Base-by-base conservation (phyloP, 768 basidiomycete genomes). In the Boletus rex-veris region DNA sequence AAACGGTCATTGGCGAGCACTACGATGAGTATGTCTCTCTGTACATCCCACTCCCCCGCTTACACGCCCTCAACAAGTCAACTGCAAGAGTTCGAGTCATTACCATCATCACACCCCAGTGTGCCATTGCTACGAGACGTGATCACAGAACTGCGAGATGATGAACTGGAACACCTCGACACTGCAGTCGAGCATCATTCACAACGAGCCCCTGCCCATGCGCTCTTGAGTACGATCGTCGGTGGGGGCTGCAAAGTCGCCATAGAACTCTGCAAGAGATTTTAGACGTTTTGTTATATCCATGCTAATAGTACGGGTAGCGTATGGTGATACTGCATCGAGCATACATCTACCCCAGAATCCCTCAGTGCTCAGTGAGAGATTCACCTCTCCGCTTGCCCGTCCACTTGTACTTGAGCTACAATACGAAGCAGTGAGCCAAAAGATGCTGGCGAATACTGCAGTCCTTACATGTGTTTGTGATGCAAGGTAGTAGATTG, bases 1-100 rank as follows among this genome's bases (percentile, higher is more conserved):
- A 98, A 70, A 97, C 95, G 0, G 92, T 92, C 52, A 98, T 98
- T 48, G 95, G 95, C 38, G 95, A 98, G 70, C 95, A 98, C 71
- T 98, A 98, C 64, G 92, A 98, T 68, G 93, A 97, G 95, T 96
- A 67, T 66, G 91, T 80, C 50, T 42, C 36, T 51, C n/a, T 36
- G 9, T 48, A 14, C 18, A 28, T 38, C 44, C 15, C 21, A 2
- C 31, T 14, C 16, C 21, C 33, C 37, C 31, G 50, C 57, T 63
- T 11, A 66, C 28, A 41, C 35, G 47, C 14, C 48, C 21, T 37
- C 24, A 31, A 30, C 42, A 53, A 97, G 94, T 63, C 95, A 98
- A 77, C 76, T 98, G 45, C 81, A 82, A 63, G 84, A 86, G 31
- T 74, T 96, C 60, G 81, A 84, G 54, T 71, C 74, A 3, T 66